Evolutionary conservation across 2,329 filamentous ascomycete species (phyloP), one percentile per base, ranked within the genome.

Genomic region (Sporothrix luriei): DNA sequence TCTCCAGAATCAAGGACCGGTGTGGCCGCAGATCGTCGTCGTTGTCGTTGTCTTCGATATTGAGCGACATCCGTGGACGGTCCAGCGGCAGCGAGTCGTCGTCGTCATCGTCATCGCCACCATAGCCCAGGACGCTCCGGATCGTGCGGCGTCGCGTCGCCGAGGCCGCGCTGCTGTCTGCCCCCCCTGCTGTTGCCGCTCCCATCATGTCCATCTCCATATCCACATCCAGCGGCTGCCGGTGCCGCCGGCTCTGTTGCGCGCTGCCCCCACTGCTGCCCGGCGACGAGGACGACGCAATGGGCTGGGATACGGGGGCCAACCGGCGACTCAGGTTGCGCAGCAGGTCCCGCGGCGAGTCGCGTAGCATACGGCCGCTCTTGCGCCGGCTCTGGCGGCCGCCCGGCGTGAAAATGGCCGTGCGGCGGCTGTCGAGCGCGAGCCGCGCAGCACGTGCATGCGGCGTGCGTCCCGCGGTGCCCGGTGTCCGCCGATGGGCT

Each of bases 381-480:
- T 83, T 83, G n/a, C 88, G 24, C 85, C 83, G 68, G 83, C 83
- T 72, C 84, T 71, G 84, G 9, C 72, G 72, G 9, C 73, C 72
- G 21, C 86, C 87, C 0, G 88, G 88, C 0, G 88, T 90, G 72
- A 88, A 83, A 62, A 87, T 80, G 61, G 85, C 85, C 2, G 84
- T 84, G 54, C 88, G 84, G 5, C 87, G 85, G 72, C 84, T 82
- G 73, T 88, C 83, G 67, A 89, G 81, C 43, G 87, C 84, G 59
- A 85, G 82, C 62, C 83, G 84, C 55, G 88, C 88, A 13, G 87
- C 87, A 73, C 84, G 84, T 61, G 84, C 87, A 75, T 90, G 88
- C 0, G 88, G 88, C 21, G 88, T 90, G 9, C 77, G 76, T 52
- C 81, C 79, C 75, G 43, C 79, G 74, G 80, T 81, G 66, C 79